Evolutionary conservation across 2,329 filamentous ascomycete species (phyloP).

Genomic region (Aspergillus bombycis): DNA sequence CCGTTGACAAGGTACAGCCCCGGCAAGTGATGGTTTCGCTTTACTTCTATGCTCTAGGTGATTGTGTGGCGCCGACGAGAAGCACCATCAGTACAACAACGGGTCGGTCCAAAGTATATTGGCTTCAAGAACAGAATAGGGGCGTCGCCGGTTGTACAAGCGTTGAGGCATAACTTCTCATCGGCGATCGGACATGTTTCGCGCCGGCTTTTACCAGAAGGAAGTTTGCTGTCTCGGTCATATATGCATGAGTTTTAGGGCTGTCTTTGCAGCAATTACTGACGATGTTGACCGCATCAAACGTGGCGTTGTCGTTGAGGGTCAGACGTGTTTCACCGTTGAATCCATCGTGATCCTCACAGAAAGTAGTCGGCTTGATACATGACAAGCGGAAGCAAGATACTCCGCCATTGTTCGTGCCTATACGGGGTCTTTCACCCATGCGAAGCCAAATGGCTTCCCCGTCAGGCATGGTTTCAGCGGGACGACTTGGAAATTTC

Average conservation of each 20-base stretch:
- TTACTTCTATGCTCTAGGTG: too few relatives aligned
- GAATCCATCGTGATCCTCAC: not conserved
- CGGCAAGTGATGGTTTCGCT: too few relatives aligned
- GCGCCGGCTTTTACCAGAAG: not conserved
- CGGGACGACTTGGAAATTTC: too few relatives aligned
- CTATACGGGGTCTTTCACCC: not conserved
- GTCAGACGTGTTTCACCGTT: not conserved
- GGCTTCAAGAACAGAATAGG: not conserved
- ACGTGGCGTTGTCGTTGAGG: not conserved
- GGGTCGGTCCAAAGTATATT: not conserved
- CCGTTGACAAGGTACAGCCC: not conserved
- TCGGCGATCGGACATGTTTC: not conserved
- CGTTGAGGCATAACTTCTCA: not conserved
- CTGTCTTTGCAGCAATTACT: not conserved
- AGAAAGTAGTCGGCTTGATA: not conserved
- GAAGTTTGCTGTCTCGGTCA: not conserved
- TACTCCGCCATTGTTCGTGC: not conserved
- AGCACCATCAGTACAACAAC: not conserved
- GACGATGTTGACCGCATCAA: not conserved
- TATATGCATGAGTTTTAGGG: not conserved
- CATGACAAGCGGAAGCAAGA: not conserved
- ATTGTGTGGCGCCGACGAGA: not conserved
- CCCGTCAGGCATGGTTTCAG: too few relatives aligned
- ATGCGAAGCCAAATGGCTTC: not conserved
- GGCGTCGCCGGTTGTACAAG: not conserved